Conservation (phyloP, 2,329 filamentous ascomycete species). For the Aspergillus viridinutans region DNA sequence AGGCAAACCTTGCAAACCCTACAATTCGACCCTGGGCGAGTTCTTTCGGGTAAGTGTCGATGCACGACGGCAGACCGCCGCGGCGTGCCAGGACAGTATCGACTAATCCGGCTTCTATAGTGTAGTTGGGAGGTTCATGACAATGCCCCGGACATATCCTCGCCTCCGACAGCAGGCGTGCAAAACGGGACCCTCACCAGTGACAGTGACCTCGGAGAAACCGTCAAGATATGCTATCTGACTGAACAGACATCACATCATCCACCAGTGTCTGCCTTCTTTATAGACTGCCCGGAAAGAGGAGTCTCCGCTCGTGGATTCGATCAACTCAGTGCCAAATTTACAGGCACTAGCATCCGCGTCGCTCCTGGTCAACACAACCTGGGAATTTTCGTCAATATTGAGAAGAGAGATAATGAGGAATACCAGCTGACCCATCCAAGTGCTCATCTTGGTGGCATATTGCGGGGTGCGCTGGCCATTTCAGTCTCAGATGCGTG, state of each 20-base stretch:
- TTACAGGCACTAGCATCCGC: slow-evolving; percentile 90
- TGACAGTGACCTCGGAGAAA: slow-evolving; percentile 37
- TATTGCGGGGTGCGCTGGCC: slow-evolving; percentile 80
- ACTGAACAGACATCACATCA: slow-evolving; percentile 98
- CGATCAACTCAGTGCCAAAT: slow-evolving; percentile 95
- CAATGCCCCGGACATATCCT: slow-evolving; percentile 61
- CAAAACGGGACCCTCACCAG: slow-evolving; percentile 32
- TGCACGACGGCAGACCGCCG: not conserved
- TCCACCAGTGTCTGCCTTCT: slow-evolving; percentile 94
- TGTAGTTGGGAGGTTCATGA: slow-evolving; percentile 95
- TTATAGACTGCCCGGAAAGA: slow-evolving; percentile 85
- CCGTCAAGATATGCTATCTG: slow-evolving; percentile 81
- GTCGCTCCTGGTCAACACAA: slow-evolving; percentile 92
- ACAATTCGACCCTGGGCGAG: slow-evolving; percentile 94
- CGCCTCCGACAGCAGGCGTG: slow-evolving; percentile 28
- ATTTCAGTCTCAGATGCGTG: slow-evolving; percentile 87
- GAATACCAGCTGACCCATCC: slow-evolving; percentile 95
- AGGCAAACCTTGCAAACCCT: slow-evolving; percentile 97
- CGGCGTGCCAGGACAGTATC: not conserved
- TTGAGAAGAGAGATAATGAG: slow-evolving; percentile 76
- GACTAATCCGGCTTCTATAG: slow-evolving; percentile 38
- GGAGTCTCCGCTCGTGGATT: slow-evolving; percentile 85
- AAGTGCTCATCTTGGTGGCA: slow-evolving; percentile 82
- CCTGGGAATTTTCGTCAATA: slow-evolving; percentile 86
- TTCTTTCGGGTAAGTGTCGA: slow-evolving; percentile 74